These are phyloP conservation scores for Puccinia hordei DNA, from an alignment of 1,284 basidiomycete species.

Conservation along the genomic window DNA sequence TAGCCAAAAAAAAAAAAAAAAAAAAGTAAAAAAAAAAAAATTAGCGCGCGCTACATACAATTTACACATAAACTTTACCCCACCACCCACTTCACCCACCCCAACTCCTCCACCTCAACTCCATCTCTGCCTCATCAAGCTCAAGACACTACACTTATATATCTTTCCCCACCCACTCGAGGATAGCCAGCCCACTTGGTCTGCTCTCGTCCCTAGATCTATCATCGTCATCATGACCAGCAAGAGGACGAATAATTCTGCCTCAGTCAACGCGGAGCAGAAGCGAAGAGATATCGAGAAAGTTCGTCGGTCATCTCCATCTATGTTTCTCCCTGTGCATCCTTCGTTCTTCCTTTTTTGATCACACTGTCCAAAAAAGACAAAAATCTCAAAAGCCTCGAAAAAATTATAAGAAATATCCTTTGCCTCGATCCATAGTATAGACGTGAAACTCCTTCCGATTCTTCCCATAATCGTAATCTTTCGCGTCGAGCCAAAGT, in stretches of 20 bases:
- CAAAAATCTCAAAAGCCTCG: conserved; percentile 2
- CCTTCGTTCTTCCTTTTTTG: not conserved
- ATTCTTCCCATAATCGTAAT: not conserved
- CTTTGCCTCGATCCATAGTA: not conserved
- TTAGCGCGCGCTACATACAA: too few species aligned
- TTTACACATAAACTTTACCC: too few species aligned
- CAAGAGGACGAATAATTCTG: conserved; percentile 33
- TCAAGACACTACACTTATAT: too few species aligned
- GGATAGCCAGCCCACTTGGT: too few species aligned
- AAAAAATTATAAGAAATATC: too few species aligned
- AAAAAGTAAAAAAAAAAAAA: too few species aligned
- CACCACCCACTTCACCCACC: too few species aligned
- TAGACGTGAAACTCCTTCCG: not conserved
- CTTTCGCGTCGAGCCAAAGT: not conserved
- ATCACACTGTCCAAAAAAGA: not conserved
- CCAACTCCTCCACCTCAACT: too few species aligned
- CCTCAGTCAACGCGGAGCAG: conserved; percentile 42
- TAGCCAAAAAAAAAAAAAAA: too few species aligned
- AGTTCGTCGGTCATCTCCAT: conserved; percentile 19
- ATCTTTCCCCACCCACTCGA: too few species aligned
- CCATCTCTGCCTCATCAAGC: too few species aligned
- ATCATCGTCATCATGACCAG: conserved; percentile 11
- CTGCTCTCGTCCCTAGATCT: too few species aligned
- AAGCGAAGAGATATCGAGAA: conserved; percentile 49
- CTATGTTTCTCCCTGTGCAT: not conserved